Evolutionary conservation across 352 stramenopile genomes (phyloP).

Genomic region (Pythium sp.): DNA sequence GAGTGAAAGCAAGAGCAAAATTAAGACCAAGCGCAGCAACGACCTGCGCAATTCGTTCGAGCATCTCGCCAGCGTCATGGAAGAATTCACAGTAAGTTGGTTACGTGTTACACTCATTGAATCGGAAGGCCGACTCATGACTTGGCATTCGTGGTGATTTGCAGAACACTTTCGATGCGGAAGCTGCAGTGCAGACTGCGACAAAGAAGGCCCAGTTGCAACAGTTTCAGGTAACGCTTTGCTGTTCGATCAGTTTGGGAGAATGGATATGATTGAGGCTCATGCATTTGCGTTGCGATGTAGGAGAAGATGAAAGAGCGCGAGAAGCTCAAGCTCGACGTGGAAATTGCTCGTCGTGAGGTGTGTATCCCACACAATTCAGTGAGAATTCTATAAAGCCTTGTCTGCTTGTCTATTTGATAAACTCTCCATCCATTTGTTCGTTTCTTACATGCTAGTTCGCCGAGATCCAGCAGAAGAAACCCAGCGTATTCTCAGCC

Average conservation of each 20-base stretch:
- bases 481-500: background rate
- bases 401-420: background rate
- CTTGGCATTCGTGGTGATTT: background rate
- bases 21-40: conserved; percentile 4
- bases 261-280: background rate
- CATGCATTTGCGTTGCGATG: background rate
- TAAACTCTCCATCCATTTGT: background rate
- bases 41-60: conserved; percentile 4
- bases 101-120: no score
- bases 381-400: background rate
- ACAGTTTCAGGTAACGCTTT: conserved; percentile 26
- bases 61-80: conserved; percentile 5
- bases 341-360: conserved; percentile 28
- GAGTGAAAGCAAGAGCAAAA: background rate
- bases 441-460: conserved; percentile 14
- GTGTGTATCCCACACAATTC: conserved; percentile 11
- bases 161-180: conserved; percentile 18
- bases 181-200: conserved; percentile 29
- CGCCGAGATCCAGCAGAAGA: background rate
- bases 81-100: conserved; percentile 13
- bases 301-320: conserved; percentile 32
- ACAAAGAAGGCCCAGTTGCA: conserved; percentile 33
- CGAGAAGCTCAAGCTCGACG: conserved; percentile 29
- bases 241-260: background rate
- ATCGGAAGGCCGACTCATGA: no score